phyloP scores from a whole-genome alignment of 805 yeast species.

The Soucietia sequanensis region DNA sequence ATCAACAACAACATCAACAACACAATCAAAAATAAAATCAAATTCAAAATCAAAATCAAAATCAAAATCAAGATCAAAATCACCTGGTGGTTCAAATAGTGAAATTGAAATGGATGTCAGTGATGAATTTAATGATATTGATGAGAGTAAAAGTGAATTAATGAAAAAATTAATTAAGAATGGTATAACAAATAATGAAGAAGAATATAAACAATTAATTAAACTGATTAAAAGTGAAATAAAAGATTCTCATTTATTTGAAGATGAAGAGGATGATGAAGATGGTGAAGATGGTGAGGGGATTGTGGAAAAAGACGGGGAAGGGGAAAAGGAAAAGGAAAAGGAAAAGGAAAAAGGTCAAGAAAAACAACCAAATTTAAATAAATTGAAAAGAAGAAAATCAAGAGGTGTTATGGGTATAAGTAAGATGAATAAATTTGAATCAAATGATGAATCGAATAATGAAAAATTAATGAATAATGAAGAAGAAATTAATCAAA shows the following conservation, averaged over 20 bases:
- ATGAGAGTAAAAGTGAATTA: slow-evolving; percentile 22
- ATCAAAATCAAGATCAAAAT: slow-evolving; percentile 6
- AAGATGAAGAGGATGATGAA: slow-evolving; percentile 37
- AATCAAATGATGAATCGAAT: background rate
- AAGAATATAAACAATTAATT: slow-evolving; percentile 28
- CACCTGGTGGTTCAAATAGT: too few species aligned
- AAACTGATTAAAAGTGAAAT: slow-evolving; percentile 32
- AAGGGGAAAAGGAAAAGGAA: slow-evolving; percentile 35
- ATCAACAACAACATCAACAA: background rate
- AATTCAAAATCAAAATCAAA: slow-evolving; percentile 1
- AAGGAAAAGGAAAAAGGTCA: slow-evolving; percentile 18
- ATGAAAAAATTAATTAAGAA: slow-evolving; percentile 36
- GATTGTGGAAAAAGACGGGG: slow-evolving; percentile 36
- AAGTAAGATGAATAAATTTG: background rate
- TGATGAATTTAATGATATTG: too few species aligned
- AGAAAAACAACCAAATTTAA: slow-evolving; percentile 1
- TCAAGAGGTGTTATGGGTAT: slow-evolving; percentile 20
- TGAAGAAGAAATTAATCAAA: background rate
- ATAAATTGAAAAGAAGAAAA: slow-evolving; percentile 20
- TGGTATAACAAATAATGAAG: slow-evolving; percentile 30
- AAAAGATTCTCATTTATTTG: slow-evolving; percentile 35
- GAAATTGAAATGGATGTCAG: too few species aligned
- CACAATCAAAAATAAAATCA: background rate
- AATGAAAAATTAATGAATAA: too few species aligned
- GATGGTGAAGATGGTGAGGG: slow-evolving; percentile 18